phyloP scores from a whole-genome alignment of 1,284 basidiomycete genomes.

The Puccinia hordei region DNA sequence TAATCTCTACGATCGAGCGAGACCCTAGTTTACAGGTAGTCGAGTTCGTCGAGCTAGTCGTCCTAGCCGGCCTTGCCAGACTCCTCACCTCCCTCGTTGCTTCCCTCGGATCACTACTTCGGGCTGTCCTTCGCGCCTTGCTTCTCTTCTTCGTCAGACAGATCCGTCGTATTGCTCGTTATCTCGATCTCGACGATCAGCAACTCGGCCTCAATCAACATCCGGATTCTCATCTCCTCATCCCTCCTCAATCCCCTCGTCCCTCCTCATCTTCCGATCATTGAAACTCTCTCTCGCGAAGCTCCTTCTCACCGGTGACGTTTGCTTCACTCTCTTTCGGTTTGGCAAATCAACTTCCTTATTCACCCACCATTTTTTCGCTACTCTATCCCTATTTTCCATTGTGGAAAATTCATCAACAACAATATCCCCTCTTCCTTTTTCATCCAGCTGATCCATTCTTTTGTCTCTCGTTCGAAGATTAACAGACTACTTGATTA shows the following conservation, averaged over 20 bases:
- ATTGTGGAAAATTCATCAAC: no score
- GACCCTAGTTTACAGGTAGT: constrained; percentile 1
- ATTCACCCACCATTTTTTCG: neutral
- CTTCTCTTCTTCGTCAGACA: neutral
- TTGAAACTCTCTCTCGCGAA: no score
- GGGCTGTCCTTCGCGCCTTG: neutral
- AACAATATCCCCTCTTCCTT: no score
- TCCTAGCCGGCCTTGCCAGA: neutral
- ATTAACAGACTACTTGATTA: no score
- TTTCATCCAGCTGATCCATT: no score
- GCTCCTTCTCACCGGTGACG: no score
- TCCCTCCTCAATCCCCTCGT: no score
- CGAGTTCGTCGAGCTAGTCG: constrained; percentile 10
- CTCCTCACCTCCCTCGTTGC: neutral
- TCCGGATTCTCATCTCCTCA: neutral
- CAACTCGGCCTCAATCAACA: neutral
- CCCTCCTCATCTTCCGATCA: no score
- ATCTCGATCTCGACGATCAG: neutral
- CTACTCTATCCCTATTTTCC: no score
- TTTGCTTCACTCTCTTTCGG: neutral
- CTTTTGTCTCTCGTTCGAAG: no score
- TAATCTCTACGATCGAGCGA: neutral
- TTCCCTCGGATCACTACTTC: neutral
- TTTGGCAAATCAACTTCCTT: neutral
- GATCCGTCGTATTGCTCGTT: neutral